Conservation (phyloP, 495 filamentous ascomycete genomes). For the Talaromyces thailandensis region DNA sequence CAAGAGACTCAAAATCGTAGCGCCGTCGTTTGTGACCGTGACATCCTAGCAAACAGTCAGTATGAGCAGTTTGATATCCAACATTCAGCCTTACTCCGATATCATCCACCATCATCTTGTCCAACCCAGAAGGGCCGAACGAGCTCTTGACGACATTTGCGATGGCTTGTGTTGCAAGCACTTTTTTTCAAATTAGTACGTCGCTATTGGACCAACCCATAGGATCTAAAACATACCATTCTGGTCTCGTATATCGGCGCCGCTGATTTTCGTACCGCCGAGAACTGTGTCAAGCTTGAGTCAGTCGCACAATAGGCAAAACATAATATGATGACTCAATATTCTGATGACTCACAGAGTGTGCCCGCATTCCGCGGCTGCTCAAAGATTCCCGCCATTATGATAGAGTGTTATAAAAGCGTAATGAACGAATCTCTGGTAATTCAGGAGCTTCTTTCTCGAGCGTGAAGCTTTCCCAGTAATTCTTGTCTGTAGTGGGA, state of each 20-base stretch:
- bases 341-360: constrained; percentile 48
- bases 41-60: constrained; percentile 62
- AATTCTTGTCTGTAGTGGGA: constrained; percentile 4
- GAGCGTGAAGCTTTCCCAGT: background rate
- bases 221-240: constrained; percentile 54
- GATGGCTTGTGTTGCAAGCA: constrained; percentile 91
- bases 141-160: constrained; percentile 98
- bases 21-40: constrained; percentile 97
- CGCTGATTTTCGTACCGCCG: constrained; percentile 89
- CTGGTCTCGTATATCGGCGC: constrained; percentile 90
- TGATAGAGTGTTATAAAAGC: constrained; percentile 16
- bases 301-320: constrained; percentile 7
- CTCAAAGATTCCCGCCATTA: constrained; percentile 85
- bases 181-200: constrained; percentile 42
- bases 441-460: constrained; percentile 1
- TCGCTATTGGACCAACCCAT: constrained; percentile 5
- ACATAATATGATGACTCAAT: background rate
- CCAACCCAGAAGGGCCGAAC: constrained; percentile 91
- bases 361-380: constrained; percentile 80
- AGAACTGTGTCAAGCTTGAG: constrained; percentile 54
- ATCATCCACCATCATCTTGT: constrained; percentile 99
- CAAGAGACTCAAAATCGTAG: constrained; percentile 88
- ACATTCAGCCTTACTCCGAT: constrained; percentile 62
- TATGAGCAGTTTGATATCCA: constrained; percentile 9
- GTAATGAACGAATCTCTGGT: background rate